A percentile compares a stretch with the other conserved stretches of the same genome.
Evolutionary conservation across 2,329 filamentous ascomycete genomes (phyloP).

Genomic region (Thielaviopsis punctulata): DNA sequence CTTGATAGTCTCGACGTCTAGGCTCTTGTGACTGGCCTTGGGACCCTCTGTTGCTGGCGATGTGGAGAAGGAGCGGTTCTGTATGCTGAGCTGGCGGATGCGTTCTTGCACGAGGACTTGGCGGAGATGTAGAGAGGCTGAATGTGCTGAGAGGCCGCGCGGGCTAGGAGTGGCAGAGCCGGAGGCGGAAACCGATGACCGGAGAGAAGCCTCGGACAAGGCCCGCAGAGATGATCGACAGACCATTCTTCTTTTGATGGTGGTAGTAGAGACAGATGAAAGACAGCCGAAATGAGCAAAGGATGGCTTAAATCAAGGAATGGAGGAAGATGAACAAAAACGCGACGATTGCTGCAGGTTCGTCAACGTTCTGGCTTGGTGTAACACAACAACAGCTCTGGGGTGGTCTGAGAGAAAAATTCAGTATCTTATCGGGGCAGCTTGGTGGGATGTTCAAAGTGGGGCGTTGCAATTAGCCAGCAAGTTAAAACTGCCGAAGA

Average conservation of each 20-base stretch:
- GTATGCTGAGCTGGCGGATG: slow-evolving; percentile 2
- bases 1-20: slow-evolving; percentile 7
- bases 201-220: slow-evolving; percentile 9
- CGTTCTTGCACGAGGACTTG: slow-evolving; percentile 5
- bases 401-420: slow-evolving; percentile 7
- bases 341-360: not conserved
- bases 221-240: slow-evolving; percentile 5
- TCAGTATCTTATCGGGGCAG: slow-evolving; percentile 12
- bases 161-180: not conserved
- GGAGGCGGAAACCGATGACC: not conserved
- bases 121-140: not conserved
- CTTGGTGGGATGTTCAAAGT: slow-evolving; percentile 8
- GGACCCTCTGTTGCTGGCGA: not conserved
- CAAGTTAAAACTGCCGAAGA: not conserved
- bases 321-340: not conserved
- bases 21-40: not conserved
- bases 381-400: not conserved
- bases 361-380: not conserved
- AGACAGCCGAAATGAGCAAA: not conserved
- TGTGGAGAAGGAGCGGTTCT: slow-evolving; percentile 1
- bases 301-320: not conserved
- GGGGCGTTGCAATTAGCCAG: not conserved
- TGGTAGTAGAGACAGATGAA: not conserved
- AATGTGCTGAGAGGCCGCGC: not conserved
- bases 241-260: not conserved